Base-by-base conservation (phyloP, 148 eudicot genomes). In the Diospyros lotus region DNA sequence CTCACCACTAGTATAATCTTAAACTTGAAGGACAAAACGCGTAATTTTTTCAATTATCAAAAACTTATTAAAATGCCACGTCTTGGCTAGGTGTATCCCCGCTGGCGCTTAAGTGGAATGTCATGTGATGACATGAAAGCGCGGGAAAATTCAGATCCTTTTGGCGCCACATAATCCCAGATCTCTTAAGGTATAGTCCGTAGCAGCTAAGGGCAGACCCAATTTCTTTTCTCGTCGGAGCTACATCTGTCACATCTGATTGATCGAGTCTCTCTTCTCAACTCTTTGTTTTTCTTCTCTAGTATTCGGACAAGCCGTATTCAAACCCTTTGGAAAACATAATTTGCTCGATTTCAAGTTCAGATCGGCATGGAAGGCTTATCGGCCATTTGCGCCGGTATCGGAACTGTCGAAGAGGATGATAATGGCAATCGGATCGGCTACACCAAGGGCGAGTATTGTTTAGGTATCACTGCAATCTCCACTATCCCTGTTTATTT, bases 341-440 rank as follows among this genome's bases (percentile, higher is more conserved):
- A 84, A 77, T 56, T 77, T 48, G n/a, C 18, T 8, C 59, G 6
- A 54, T 45, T 48, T 38, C 46, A 59, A 39, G 14, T 2, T 55
- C 28, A 65, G 60, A 74, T 78, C 85, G 84, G 75, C 50, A 90
- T 90, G 78, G 99, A 95, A 48, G 96, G 91, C 1, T 82, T 95
- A 73, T 93, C 98, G 1, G 63, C 72, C 38, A 88, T 89, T 28
- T 95, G 99, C 68, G 82, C 85, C 18, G 99, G 98, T 50, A 87
- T 95, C 0, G 94, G 91, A 17, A 69, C 77, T n/a, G 46, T 85
- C 28, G 96, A 92, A 14, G 91, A 89, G 69, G 96, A 91, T 38
- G 97, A 90, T 1, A 77, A 81, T 5, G 91, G 94, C 1, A 86
- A 81, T 44, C 80, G 51, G 42, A 71, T 81, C 60, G 85, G 83